A percentile compares a stretch with the other conserved stretches of the same genome.
Evolutionary conservation across 2,329 filamentous ascomycete genomes (phyloP).

Genomic region (Hansfordia pulvinata): DNA sequence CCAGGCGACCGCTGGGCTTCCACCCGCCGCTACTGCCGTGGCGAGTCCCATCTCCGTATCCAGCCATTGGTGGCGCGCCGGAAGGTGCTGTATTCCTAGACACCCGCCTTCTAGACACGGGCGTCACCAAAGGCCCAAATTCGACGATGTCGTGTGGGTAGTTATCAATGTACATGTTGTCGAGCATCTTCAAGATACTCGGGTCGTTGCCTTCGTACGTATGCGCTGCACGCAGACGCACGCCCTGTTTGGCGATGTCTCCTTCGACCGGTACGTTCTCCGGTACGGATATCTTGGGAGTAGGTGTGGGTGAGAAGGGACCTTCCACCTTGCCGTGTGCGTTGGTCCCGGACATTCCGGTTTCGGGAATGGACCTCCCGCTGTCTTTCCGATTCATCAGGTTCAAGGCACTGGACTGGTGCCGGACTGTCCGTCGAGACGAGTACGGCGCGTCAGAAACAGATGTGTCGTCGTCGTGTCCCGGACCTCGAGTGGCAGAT

Average conservation of each 20-base stretch:
- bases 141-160: constrained; percentile 52
- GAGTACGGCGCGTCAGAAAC: constrained; percentile 27
- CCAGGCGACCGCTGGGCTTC: constrained; percentile 71
- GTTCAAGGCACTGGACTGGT: constrained; percentile 45
- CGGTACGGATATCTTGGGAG: constrained; percentile 18
- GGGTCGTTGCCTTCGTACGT: constrained; percentile 74
- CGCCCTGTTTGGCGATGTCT: constrained; percentile 16
- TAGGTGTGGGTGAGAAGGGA: constrained; percentile 28
- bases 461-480: constrained; percentile 20
- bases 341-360: constrained; percentile 42
- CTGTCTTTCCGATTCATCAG: constrained; percentile 45
- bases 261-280: too few relatives aligned
- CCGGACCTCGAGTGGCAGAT: constrained; percentile 15
- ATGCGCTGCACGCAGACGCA: constrained; percentile 52
- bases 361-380: constrained; percentile 44
- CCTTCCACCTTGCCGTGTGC: constrained; percentile 47
- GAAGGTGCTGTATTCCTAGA: too few relatives aligned
- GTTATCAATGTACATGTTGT: constrained; percentile 70
- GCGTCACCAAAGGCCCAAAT: constrained; percentile 70
- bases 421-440: constrained; percentile 32
- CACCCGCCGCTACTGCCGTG: constrained; percentile 49
- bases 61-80: too few relatives aligned
- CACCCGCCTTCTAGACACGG: constrained; percentile 42
- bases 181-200: constrained; percentile 56
- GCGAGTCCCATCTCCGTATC: constrained; percentile 32